Conservation (phyloP, 1,284 basidiomycete genomes). For the Tremellales sp. region DNA sequence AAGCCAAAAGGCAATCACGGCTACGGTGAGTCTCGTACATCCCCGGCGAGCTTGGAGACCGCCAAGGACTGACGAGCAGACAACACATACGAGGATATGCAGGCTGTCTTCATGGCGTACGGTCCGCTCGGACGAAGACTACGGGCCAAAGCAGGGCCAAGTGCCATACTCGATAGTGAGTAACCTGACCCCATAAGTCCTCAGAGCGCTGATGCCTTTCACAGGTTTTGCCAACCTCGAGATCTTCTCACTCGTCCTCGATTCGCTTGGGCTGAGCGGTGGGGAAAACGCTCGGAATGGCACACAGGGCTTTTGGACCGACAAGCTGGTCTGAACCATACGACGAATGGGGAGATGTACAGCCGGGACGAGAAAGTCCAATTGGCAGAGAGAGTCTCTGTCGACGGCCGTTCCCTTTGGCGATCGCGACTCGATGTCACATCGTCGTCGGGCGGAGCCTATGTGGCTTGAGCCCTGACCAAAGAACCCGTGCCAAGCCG, state of each 20-base stretch:
- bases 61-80: too few species aligned
- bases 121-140: conserved; percentile 87
- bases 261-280: conserved; percentile 62
- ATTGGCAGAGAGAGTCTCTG: too few species aligned
- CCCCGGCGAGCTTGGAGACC: too few species aligned
- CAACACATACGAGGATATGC: conserved; percentile 70
- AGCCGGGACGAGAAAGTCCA: too few species aligned
- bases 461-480: too few species aligned
- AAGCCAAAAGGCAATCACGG: conserved; percentile 57
- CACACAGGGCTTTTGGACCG: conserved; percentile 49
- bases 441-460: too few species aligned
- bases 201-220: background rate
- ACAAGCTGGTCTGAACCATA: too few species aligned
- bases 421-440: too few species aligned
- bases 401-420: too few species aligned
- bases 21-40: conserved; percentile 55
- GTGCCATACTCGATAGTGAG: conserved; percentile 61
- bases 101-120: conserved; percentile 82
- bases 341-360: too few species aligned
- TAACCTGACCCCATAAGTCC: background rate
- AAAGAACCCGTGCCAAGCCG: too few species aligned
- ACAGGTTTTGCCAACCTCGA: conserved; percentile 73
- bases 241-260: conserved; percentile 75
- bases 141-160: too few species aligned
- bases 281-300: conserved; percentile 67